A percentile compares a stretch with the other conserved stretches of the same genome.
Evolutionary conservation across 306 rosid species (phyloP).

Genomic region (Inga laurina): DNA sequence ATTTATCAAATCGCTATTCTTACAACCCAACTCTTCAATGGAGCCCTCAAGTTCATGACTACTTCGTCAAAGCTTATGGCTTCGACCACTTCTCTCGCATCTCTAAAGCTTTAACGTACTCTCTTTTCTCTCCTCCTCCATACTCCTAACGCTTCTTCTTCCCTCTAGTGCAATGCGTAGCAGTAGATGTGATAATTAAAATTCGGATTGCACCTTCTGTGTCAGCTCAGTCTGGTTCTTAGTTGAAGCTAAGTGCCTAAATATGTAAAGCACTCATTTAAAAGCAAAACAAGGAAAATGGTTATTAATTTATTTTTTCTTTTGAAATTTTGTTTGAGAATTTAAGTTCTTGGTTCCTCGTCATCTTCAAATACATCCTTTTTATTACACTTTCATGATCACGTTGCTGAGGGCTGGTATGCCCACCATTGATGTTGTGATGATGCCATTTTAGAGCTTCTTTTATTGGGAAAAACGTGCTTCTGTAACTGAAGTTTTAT

Average conservation of each 20-base stretch:
- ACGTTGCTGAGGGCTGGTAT: neutral
- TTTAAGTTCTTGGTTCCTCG: neutral
- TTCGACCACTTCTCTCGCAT: conserved; percentile 68
- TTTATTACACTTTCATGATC: conserved; percentile 6
- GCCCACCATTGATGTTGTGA: neutral
- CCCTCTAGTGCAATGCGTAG: neutral
- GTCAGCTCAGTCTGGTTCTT: neutral
- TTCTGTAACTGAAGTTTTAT: neutral
- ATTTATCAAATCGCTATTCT: conserved; percentile 51
- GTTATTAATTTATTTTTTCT: neutral
- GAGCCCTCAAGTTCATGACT: conserved; percentile 65
- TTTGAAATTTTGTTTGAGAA: neutral
- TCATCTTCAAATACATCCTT: neutral
- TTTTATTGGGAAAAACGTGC: neutral
- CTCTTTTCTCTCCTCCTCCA: neutral
- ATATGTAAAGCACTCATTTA: neutral
- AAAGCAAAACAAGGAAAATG: neutral
- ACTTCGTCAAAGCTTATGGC: conserved; percentile 78
- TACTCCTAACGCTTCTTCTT: neutral
- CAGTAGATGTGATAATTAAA: neutral
- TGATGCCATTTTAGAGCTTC: neutral
- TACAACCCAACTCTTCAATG: conserved; percentile 65
- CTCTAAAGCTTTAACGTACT: conserved; percentile 77
- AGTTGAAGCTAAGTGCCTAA: neutral
- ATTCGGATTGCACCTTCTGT: neutral